A percentile compares a stretch with the other conserved stretches of the same genome.
Conservation (phyloP, 2,329 filamentous ascomycete genomes). For the Shiraia bambusicola region DNA sequence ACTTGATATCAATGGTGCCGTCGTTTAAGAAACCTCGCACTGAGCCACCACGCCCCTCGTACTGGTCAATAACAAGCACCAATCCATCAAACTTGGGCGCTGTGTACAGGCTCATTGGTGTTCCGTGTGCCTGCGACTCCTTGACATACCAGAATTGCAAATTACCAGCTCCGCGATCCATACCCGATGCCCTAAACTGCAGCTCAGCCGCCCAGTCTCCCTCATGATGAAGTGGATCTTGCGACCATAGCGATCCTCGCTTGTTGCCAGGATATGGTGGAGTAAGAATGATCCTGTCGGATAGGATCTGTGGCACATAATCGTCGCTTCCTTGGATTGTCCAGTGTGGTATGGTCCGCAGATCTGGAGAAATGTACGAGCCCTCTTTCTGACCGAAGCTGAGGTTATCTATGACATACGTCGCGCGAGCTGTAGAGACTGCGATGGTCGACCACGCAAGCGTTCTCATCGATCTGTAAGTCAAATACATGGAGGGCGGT, state of each 20-base stretch:
- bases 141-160: conserved; percentile 90
- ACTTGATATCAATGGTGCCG: conserved; percentile 75
- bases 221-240: conserved; percentile 59
- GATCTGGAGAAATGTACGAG: conserved; percentile 66
- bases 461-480: conserved; percentile 44
- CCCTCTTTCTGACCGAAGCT: conserved; percentile 72
- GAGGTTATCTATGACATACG: conserved; percentile 69
- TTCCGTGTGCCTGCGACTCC: conserved; percentile 65
- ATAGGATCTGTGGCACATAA: conserved; percentile 64
- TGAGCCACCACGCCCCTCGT: conserved; percentile 75
- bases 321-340: conserved; percentile 54
- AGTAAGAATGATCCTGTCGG: conserved; percentile 89
- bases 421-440: conserved; percentile 58
- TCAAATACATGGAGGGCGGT: conserved; percentile 35
- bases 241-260: conserved; percentile 79
- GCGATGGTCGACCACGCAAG: conserved; percentile 47
- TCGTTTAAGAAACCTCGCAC: conserved; percentile 94
- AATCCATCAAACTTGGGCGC: conserved; percentile 86
- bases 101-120: conserved; percentile 78
- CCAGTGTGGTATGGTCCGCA: conserved; percentile 59
- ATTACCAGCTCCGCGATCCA: conserved; percentile 83
- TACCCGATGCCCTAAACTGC: conserved; percentile 83
- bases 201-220: conserved; percentile 80
- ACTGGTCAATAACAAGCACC: conserved; percentile 80
- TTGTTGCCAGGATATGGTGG: conserved; percentile 84